Evolutionary conservation across 208 protist species (phyloP).

Genomic region (Acanthamoeba sp.): DNA sequence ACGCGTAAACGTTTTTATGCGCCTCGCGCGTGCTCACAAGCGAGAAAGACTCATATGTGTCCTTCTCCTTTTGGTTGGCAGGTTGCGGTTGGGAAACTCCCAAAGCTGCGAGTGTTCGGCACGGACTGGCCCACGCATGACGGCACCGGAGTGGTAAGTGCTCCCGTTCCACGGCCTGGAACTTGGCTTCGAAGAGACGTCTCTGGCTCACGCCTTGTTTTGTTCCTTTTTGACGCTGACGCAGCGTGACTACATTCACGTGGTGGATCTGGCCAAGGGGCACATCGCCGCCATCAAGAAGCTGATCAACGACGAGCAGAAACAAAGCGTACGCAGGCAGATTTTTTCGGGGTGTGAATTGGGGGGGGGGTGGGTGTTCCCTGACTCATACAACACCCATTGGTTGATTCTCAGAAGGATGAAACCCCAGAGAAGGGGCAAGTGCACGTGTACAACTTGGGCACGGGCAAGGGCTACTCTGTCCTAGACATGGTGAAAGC

Average conservation of each 20-base stretch:
- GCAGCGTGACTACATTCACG: conserved; percentile 98
- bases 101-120: conserved; percentile 76
- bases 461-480: conserved; percentile 95
- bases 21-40: neutral
- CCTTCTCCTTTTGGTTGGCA: conserved; percentile 90
- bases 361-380: no score
- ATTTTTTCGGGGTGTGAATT: neutral
- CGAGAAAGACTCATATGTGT: conserved; percentile 83
- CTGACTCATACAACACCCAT: no score
- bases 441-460: conserved; percentile 95
- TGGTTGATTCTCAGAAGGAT: neutral
- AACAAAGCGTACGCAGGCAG: neutral
- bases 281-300: conserved; percentile 94
- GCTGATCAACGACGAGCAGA: conserved; percentile 36
- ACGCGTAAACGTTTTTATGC: no score
- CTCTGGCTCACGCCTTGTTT: neutral
- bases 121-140: conserved; percentile 95
- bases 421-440: neutral
- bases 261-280: conserved; percentile 96
- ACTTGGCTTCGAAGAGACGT: no score
- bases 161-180: neutral
- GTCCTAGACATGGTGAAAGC: conserved; percentile 97
- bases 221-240: neutral
- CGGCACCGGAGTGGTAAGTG: conserved; percentile 92
- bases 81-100: conserved; percentile 49